Percentiles rank a stretch among this genome's conserved stretches.
These are phyloP conservation scores for Parastagonospora nodorum DNA, from an alignment of 2,329 filamentous ascomycete genomes.

Conservation along the genomic window DNA sequence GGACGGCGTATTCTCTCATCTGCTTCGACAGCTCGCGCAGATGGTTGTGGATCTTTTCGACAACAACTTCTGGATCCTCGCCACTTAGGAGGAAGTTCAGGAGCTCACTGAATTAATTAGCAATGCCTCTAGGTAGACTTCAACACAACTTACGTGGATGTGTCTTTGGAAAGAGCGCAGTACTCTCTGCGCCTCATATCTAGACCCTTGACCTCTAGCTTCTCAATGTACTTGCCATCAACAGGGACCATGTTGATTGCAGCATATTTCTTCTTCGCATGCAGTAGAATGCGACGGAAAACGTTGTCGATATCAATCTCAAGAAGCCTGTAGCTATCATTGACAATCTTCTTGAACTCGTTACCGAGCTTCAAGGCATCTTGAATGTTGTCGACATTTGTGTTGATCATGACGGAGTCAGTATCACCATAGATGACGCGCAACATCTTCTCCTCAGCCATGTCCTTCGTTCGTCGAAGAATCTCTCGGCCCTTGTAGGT, in stretches of 20 bases:
- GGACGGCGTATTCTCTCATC: conserved; percentile 81
- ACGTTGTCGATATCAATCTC: conserved; percentile 99
- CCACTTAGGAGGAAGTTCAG: conserved; percentile 95
- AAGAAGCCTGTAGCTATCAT: conserved; percentile 86
- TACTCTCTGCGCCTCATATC: conserved; percentile 99
- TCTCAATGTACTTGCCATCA: conserved; percentile 88
- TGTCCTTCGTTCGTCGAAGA: conserved; percentile 90
- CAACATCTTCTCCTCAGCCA: conserved; percentile 87
- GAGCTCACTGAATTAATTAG: conserved; percentile 61
- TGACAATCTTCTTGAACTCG: conserved; percentile 94
- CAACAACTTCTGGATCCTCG: conserved; percentile 84
- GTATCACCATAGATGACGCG: conserved; percentile 99
- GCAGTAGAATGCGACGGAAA: conserved; percentile 88
- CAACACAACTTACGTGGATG: conserved; percentile 64
- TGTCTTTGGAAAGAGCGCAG: conserved; percentile 92
- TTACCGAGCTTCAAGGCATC: conserved; percentile 90
- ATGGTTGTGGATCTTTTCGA: conserved; percentile 92
- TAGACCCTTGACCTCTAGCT: conserved; percentile 96
- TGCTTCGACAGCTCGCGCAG: conserved; percentile 80
- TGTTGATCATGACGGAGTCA: conserved; percentile 99
- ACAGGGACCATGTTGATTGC: conserved; percentile 91
- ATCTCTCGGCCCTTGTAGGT: conserved; percentile 98
- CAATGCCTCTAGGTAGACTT: background rate
- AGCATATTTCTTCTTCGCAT: conserved; percentile 99
- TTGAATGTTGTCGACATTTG: conserved; percentile 90